Evolutionary conservation across 345 rosid genomes (phyloP).

Genomic region (Eucalyptus camaldulensis): DNA sequence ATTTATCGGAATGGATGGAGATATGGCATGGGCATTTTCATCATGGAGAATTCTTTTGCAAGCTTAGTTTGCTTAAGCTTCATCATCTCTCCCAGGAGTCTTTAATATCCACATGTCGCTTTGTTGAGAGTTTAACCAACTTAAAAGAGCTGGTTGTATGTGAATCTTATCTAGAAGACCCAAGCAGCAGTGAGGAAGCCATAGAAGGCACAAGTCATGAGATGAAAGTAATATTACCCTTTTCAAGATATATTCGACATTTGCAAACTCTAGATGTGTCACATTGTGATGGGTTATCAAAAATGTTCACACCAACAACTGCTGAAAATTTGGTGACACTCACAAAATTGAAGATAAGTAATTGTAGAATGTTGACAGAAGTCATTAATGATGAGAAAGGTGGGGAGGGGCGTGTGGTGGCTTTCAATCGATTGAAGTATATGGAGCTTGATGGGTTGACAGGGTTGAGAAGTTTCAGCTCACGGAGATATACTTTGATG

Average conservation of each 20-base stretch:
- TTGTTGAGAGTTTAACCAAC: background rate
- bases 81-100: background rate
- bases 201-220: background rate
- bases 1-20: background rate
- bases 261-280: rapidly evolving
- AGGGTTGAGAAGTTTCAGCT: no score
- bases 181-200: background rate
- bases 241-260: no score
- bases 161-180: background rate
- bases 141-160: background rate
- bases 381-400: no score
- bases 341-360: no score
- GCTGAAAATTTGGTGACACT: no score
- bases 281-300: no score
- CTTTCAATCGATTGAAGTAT: no score
- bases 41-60: background rate
- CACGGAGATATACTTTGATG: no score
- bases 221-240: background rate
- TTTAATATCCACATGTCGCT: background rate
- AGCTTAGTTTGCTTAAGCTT: background rate
- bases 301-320: no score
- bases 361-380: no score
- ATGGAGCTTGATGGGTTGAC: no score
- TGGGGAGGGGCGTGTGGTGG: no score
- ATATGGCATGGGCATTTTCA: background rate